A percentile compares a stretch with the other conserved stretches of the same genome.
These are phyloP conservation scores for Dactylonectria macrodidyma DNA, from an alignment of 2,329 filamentous ascomycete species.

Conservation along the genomic window DNA sequence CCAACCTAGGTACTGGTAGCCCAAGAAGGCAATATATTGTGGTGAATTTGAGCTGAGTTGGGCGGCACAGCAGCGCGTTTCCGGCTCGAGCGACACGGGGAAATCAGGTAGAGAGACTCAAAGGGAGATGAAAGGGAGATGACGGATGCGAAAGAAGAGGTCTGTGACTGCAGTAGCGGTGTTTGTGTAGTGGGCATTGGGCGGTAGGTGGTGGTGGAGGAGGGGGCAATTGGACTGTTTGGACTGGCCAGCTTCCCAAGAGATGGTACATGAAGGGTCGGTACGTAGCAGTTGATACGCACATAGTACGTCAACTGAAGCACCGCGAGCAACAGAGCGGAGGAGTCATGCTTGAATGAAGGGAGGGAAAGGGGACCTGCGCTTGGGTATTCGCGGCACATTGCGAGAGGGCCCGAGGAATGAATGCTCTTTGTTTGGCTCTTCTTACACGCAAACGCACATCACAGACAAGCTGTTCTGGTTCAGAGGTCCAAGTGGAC, in stretches of 20 bases:
- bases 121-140: neutral
- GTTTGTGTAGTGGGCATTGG: neutral
- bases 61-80: constrained; percentile 21
- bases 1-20: constrained; percentile 9
- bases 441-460: constrained; percentile 28
- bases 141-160: neutral
- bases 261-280: neutral
- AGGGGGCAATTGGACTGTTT: neutral
- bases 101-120: constrained; percentile 4
- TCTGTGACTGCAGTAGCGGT: neutral
- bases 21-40: constrained; percentile 12
- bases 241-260: neutral
- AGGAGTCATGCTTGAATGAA: constrained; percentile 3
- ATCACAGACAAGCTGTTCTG: constrained; percentile 2
- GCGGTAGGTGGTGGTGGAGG: constrained; percentile 3
- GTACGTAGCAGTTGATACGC: constrained; percentile 14
- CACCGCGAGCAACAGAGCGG: constrained; percentile 21
- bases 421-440: constrained; percentile 18
- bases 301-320: constrained; percentile 21
- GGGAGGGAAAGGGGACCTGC: neutral
- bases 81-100: constrained; percentile 24
- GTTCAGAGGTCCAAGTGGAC: constrained; percentile 1
- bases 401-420: constrained; percentile 16
- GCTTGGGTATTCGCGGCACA: constrained; percentile 1
- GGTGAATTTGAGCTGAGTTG: constrained; percentile 26